Conservation (phyloP, 371 early-diverging fungal genomes). For the Mortierella sp. region DNA sequence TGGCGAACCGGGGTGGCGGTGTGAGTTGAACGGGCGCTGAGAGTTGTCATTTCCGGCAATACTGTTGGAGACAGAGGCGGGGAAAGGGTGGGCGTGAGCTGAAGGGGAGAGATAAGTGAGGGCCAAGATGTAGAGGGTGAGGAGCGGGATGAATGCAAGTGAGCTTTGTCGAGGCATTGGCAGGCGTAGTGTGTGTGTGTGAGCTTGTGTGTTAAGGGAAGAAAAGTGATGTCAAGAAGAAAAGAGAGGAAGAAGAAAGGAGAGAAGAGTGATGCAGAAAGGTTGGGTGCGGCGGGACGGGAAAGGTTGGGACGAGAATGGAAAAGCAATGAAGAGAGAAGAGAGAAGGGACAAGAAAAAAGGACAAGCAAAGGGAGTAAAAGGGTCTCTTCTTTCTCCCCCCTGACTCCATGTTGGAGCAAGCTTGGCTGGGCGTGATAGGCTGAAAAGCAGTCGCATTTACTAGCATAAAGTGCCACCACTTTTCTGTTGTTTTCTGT, state of each 20-base stretch:
- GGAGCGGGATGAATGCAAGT: conserved; percentile 22
- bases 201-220: not conserved
- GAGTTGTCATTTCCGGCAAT: not conserved
- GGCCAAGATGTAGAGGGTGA: conserved; percentile 27
- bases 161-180: conserved; percentile 31
- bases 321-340: not conserved
- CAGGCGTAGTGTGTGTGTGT: not conserved
- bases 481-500: not conserved
- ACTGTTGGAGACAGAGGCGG: not conserved
- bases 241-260: too few species aligned
- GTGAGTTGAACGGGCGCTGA: conserved; percentile 17
- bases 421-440: not conserved
- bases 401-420: too few species aligned
- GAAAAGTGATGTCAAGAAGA: not conserved
- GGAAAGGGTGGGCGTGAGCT: conserved; percentile 23
- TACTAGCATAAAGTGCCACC: not conserved
- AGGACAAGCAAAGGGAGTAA: not conserved
- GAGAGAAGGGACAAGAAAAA: not conserved
- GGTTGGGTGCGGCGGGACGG: not conserved
- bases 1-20: not conserved
- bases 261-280: not conserved
- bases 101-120: conserved; percentile 21
- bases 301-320: not conserved
- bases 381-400: not conserved
- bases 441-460: conserved; percentile 1